Base-by-base conservation (phyloP, 257 asterid species). In the Lavandula angustifolia region DNA sequence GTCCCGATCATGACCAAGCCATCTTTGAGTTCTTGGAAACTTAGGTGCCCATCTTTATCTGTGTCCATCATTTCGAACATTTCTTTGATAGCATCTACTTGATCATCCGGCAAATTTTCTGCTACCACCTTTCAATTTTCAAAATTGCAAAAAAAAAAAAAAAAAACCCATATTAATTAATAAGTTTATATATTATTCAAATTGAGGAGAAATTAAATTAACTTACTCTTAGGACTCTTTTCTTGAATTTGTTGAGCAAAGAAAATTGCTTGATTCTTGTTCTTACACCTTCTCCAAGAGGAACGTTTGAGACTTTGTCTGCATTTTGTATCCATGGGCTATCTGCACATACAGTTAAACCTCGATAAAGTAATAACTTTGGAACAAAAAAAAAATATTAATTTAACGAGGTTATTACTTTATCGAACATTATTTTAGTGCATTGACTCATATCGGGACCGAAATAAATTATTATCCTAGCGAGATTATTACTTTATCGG, bases 201-300 rank as follows among this genome's bases (percentile, higher is more conserved):
- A 48, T 1, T 11, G 5, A 48, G 1, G 1, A 13, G 4, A 13
- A 48, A 48, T 14, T 14, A 37, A 37, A 1, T 27, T 11, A 5
- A 70, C 94, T 83, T 75, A 89, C 97, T 55, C 90, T 68, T 2
- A 90, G 83, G 68, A 90, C 97, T 78, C 70, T 87, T 72, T 81
- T 90, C 88, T 90, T 90, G 88, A 90, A 90, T 67, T 85, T 87
- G 42, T 84, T 90, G 95, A 90, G 87, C 88, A 87, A 75, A 0
- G 97, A 80, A 74, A 90, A 90, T 69, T 90, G 97, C 70, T 83
- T 90, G 29, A 90, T 90, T 70, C 85, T 90, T 29, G 85, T 52
- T 46, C 88, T 70, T 5, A 90, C 97, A 0, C 84, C 71, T 70
- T 87, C 96, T 40, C 97, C 96, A 78, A 90, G 47, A 9, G 81